phyloP scores from a whole-genome alignment of 2,329 filamentous ascomycete genomes.

The Penicillium sp. region DNA sequence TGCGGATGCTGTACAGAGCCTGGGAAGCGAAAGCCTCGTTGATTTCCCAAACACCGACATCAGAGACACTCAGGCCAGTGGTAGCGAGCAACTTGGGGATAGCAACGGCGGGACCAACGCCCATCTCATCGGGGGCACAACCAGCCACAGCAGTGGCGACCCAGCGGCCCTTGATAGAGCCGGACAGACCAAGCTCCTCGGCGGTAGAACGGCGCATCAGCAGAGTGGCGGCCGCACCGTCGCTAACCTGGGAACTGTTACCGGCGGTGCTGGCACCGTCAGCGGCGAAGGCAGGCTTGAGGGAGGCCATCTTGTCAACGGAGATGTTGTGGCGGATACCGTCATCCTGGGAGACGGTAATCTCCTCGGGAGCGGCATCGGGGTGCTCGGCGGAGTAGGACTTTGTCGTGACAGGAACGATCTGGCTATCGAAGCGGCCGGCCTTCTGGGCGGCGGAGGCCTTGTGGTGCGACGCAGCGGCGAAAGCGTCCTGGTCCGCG shows the following conservation, averaged over 20 bases:
- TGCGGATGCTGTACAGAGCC: slow-evolving; percentile 70
- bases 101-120: slow-evolving; percentile 81
- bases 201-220: slow-evolving; percentile 85
- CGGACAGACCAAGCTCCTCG: slow-evolving; percentile 68
- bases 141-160: slow-evolving; percentile 75
- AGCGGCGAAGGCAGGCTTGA: slow-evolving; percentile 83
- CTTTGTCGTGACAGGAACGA: slow-evolving; percentile 75
- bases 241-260: slow-evolving; percentile 82
- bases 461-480: slow-evolving; percentile 71
- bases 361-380: slow-evolving; percentile 58
- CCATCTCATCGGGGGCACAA: slow-evolving; percentile 90
- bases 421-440: slow-evolving; percentile 76
- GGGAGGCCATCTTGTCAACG: slow-evolving; percentile 70
- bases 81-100: slow-evolving; percentile 79
- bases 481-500: slow-evolving; percentile 81
- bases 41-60: slow-evolving; percentile 88
- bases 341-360: slow-evolving; percentile 78
- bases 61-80: slow-evolving; percentile 66
- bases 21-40: slow-evolving; percentile 77
- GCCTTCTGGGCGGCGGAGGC: slow-evolving; percentile 70
- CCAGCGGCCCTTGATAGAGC: slow-evolving; percentile 78
- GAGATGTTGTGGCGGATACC: slow-evolving; percentile 73
- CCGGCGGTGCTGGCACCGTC: slow-evolving; percentile 81
- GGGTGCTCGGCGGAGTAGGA: slow-evolving; percentile 67
- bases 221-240: slow-evolving; percentile 81